Conservation (phyloP, 768 basidiomycete genomes). For the Clitopilus hobsonii region DNA sequence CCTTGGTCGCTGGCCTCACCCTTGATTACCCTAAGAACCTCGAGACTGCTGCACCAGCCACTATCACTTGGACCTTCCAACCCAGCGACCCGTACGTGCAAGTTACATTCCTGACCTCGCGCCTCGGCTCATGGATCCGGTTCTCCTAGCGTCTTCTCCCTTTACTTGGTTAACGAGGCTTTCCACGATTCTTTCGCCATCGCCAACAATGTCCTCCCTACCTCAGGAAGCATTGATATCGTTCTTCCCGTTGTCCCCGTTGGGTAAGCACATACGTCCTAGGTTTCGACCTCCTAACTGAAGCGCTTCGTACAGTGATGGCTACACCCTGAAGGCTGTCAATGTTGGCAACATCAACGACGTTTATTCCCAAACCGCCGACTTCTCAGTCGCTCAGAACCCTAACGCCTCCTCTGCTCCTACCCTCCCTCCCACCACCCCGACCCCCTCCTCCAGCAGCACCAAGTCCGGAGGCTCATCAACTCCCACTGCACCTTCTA, state of each 20-base stretch:
- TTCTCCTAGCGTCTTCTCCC: slow-evolving; percentile 26
- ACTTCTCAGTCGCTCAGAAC: slow-evolving; percentile 37
- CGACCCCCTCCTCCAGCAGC: slow-evolving; percentile 4
- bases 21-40: slow-evolving; percentile 30
- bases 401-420: slow-evolving; percentile 6
- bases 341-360: slow-evolving; percentile 40
- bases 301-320: slow-evolving; percentile 24
- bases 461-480: slow-evolving; percentile 4
- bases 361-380: slow-evolving; percentile 31
- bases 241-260: slow-evolving; percentile 40
- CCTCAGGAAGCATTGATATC: slow-evolving; percentile 28
- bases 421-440: slow-evolving; percentile 8
- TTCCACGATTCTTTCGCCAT: slow-evolving; percentile 56
- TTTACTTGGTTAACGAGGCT: slow-evolving; percentile 40
- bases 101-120: background rate
- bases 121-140: background rate
- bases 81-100: slow-evolving; percentile 38
- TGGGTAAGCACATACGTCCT: slow-evolving; percentile 30
- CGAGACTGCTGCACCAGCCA: slow-evolving; percentile 26
- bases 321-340: slow-evolving; percentile 46
- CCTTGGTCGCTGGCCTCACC: slow-evolving; percentile 44
- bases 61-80: slow-evolving; percentile 41
- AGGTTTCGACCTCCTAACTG: background rate
- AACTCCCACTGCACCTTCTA: background rate
- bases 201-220: slow-evolving; percentile 46